phyloP scores from a whole-genome alignment of 768 basidiomycete genomes.

The Scleroderma citrinum region DNA sequence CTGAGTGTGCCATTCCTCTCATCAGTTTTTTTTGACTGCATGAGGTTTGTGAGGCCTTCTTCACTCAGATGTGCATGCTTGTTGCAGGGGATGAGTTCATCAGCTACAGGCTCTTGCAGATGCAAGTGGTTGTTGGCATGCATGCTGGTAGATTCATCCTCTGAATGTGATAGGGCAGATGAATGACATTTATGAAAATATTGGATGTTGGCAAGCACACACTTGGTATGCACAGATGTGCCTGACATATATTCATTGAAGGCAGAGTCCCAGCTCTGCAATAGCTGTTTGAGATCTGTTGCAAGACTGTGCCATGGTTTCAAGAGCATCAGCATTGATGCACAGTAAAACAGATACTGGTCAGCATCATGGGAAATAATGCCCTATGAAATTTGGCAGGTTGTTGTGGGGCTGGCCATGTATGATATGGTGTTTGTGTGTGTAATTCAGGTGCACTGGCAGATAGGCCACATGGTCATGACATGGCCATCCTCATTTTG shows the following conservation, averaged over 20 bases:
- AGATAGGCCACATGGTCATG: conserved; percentile 18
- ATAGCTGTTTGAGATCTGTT: conserved; percentile 18
- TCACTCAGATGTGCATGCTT: not conserved
- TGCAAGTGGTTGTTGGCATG: too few species aligned
- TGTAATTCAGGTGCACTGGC: conserved; percentile 3
- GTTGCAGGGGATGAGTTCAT: too few species aligned
- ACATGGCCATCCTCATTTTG: conserved; percentile 8
- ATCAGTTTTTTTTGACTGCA: not conserved
- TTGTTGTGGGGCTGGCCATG: conserved; percentile 26
- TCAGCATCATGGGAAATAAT: conserved; percentile 31
- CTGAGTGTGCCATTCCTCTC: not conserved
- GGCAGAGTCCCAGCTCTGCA: conserved; percentile 16
- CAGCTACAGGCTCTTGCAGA: not conserved
- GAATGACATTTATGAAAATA: conserved; percentile 26
- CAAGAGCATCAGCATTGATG: conserved; percentile 30
- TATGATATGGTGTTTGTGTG: conserved; percentile 12
- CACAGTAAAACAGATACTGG: conserved; percentile 26
- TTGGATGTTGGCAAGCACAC: conserved; percentile 25
- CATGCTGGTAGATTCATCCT: too few species aligned
- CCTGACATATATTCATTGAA: conserved; percentile 3
- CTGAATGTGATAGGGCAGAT: not conserved
- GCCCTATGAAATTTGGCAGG: conserved; percentile 31
- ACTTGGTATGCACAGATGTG: too few species aligned
- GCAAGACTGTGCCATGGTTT: conserved; percentile 28
- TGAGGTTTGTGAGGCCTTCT: not conserved